These are phyloP conservation scores for Yarrowia alimentaria DNA, from an alignment of 805 yeast species.

Conservation along the genomic window DNA sequence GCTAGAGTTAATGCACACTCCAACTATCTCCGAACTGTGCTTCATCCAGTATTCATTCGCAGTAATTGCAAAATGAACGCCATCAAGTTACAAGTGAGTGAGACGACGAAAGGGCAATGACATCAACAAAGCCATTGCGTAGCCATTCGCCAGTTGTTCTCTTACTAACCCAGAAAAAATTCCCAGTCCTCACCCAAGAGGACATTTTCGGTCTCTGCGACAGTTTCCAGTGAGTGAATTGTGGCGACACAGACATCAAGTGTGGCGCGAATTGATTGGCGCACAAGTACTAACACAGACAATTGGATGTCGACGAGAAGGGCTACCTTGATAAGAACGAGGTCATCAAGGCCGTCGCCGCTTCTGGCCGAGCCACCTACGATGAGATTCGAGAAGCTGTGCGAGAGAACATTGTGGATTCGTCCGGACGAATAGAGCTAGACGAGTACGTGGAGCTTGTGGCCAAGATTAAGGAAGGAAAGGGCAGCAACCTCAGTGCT, in stretches of 20 bases:
- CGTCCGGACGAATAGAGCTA: constrained; percentile 93
- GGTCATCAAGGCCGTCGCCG: constrained; percentile 78
- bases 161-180: constrained; percentile 57
- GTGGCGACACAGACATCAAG: background rate
- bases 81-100: constrained; percentile 57
- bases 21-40: no score
- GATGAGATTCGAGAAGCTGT: constrained; percentile 93
- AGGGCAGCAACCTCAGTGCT: constrained; percentile 23
- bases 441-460: constrained; percentile 88
- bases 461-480: constrained; percentile 67
- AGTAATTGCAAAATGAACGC: constrained; percentile 61
- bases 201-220: constrained; percentile 84
- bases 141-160: background rate
- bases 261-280: background rate
- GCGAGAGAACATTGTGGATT: constrained; percentile 88
- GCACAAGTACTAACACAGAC: constrained; percentile 40
- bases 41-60: no score
- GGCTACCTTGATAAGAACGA: constrained; percentile 94
- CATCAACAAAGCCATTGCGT: no score
- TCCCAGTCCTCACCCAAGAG: constrained; percentile 79
- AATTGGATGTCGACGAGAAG: constrained; percentile 82
- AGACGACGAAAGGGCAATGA: no score
- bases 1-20: no score
- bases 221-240: constrained; percentile 54
- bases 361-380: constrained; percentile 75